phyloP scores from a whole-genome alignment of 768 basidiomycete genomes.

The Pleurotus platypus region DNA sequence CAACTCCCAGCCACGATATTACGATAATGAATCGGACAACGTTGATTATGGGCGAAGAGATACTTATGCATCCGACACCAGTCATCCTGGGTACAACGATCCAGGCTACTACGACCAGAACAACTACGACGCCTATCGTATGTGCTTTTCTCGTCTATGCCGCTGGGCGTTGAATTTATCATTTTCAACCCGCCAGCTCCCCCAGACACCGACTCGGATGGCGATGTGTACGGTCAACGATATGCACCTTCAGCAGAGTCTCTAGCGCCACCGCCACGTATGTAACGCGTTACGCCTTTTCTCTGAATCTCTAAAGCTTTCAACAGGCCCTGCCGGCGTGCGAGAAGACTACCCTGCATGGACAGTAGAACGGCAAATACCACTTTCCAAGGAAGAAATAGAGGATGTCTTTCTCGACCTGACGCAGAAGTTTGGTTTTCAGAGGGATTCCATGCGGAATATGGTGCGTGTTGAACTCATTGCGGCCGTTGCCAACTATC shows the following conservation, averaged over 20 bases:
- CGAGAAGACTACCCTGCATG: constrained; percentile 94
- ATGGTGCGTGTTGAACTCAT: constrained; percentile 52
- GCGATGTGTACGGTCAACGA: constrained; percentile 66
- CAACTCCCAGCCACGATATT: constrained; percentile 49
- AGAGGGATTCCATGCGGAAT: constrained; percentile 91
- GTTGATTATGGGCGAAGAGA: constrained; percentile 63
- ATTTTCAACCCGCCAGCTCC: constrained; percentile 43
- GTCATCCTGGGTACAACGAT: constrained; percentile 60
- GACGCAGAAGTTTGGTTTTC: constrained; percentile 98
- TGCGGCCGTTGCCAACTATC: constrained; percentile 5
- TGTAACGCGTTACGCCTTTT: constrained; percentile 19
- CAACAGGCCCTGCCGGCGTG: constrained; percentile 46
- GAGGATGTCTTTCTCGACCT: constrained; percentile 98
- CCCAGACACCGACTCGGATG: constrained; percentile 84
- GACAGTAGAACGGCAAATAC: constrained; percentile 88
- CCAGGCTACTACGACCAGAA: constrained; percentile 62
- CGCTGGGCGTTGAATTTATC: constrained; percentile 15
- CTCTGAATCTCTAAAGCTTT: constrained; percentile 37
- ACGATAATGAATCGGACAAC: constrained; percentile 75
- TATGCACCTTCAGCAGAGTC: constrained; percentile 77
- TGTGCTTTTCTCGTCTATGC: constrained; percentile 13
- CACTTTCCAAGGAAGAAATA: constrained; percentile 98
- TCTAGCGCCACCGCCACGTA: constrained; percentile 50
- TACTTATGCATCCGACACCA: constrained; percentile 68
- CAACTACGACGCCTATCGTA: constrained; percentile 64